Base-by-base conservation (phyloP, 2,329 filamentous ascomycete genomes). In the Trichophyton benhamiae region DNA sequence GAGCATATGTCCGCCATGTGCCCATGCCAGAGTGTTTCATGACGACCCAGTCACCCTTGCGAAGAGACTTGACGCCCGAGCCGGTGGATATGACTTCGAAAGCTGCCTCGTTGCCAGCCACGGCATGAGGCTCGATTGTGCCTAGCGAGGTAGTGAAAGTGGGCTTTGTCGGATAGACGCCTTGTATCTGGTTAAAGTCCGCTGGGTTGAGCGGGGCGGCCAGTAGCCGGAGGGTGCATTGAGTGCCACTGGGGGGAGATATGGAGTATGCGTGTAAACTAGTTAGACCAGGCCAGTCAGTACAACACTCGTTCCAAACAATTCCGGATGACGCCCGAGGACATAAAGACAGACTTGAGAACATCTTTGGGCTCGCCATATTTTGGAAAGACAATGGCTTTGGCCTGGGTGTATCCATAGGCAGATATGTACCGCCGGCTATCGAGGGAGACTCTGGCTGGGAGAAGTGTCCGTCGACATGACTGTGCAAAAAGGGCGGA, bases 151-250 rank as follows among this genome's bases (percentile, higher is more conserved):
- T 86, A 17, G 84, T 86, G 75, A 95, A 91, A 52, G 82, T 78
- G 0, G 91, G 91, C 72, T 90, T 90, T 53, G 85, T 85, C 64
- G 92, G 92, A 77, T 99, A 99, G 3, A 92, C 91, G 66, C 94
- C 94, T 79, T 99, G 94, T 70, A 99, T 89, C 69, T 92, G 92
- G 79, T 99, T 99, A 75, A 99, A 89, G 77, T 99, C 94, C 70
- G 94, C 91, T 25, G 94, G 94, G 78, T 99, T 99, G 74, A 99
- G 89, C 62, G 94, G 90, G 0, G 91, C 85, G 36, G 91, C 89
- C 68, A 99, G 88, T 68, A 94, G 87, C 73, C 90, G 89, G 63
- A 99, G 79, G 60, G 92, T 91, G 67, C 95, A 77, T 65, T 82
- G 78, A 61, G 82, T 77, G 57, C 88, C 87, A 65, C 77, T 70